These are phyloP conservation scores for Solanum ossicruentum DNA, from an alignment of 257 asterid species.

Conservation along the genomic window DNA sequence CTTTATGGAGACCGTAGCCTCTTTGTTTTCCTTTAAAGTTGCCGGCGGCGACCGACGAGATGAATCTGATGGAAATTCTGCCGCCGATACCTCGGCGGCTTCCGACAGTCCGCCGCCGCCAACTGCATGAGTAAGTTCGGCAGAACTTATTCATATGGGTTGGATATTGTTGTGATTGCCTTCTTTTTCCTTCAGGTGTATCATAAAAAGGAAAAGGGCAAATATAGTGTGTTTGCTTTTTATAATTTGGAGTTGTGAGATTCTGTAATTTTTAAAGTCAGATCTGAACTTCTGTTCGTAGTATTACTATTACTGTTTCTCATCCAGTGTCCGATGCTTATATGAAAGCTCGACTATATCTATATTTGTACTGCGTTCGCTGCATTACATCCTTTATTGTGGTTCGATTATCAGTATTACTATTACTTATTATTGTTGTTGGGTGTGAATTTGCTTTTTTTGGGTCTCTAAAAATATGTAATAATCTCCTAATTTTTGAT, in stretches of 20 bases:
- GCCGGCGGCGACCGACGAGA: not conserved
- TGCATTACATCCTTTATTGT: too few species aligned
- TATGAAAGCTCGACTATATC: too few species aligned
- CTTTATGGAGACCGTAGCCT: constrained; percentile 20
- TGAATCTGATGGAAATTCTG: not conserved
- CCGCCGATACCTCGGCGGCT: constrained; percentile 3
- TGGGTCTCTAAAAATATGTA: not conserved
- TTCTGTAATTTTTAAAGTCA: not conserved
- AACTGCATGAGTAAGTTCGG: not conserved
- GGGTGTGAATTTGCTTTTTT: not conserved
- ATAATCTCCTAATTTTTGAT: not conserved
- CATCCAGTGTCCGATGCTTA: too few species aligned
- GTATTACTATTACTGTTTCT: not conserved
- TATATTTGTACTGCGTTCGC: too few species aligned
- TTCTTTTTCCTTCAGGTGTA: not conserved
- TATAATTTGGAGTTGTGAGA: not conserved
- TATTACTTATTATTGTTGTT: too few species aligned
- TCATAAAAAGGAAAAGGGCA: not conserved
- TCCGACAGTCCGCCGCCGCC: constrained; percentile 19
- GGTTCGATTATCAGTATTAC: too few species aligned
- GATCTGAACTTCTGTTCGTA: not conserved
- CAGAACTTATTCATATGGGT: not conserved
- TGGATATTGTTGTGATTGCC: not conserved
- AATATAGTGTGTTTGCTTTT: not conserved
- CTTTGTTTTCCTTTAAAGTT: constrained; percentile 8